Base-by-base conservation (phyloP, 805 yeast genomes). In the Ascoidea rubescens region DNA sequence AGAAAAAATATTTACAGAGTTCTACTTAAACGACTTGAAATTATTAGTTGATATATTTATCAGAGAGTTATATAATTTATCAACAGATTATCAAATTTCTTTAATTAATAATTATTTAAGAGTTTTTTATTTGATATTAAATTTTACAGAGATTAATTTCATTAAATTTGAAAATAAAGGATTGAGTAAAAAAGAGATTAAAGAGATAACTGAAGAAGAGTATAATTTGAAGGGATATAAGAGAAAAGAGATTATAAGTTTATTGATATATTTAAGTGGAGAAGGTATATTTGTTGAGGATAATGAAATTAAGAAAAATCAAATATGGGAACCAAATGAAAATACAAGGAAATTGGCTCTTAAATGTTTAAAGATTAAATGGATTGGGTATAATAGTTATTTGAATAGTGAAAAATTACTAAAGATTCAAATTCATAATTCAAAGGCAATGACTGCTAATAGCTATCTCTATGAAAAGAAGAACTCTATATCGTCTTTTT, bases 1-100 rank as follows among this genome's bases (percentile, higher is more conserved):
- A 5, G 48, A 46, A 46, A 45, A 49, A 37, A 17, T 12, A 12
- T n/a, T n/a, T 28, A 28, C 16, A 5, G 33, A 8, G 5, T 69
- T 76, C 16, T 79, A 79, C 58, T 60, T 77, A 54, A 79, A 79
- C 54, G 84, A 79, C 59, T 60, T 79, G 51, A 77, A 77, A 60
- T 76, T 79, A 12, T 67, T 79, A 53, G 71, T 77, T 43, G 84
- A 79, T 56, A 77, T 79, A n/a, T 71, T 79, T 52, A 70, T 79
- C 5, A 58, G 84, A 45, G 83, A 79, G 57, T 61, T 79, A 57
- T 73, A 71, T 57, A 71, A 78, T 56, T 58, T 77, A 48, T 75
- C 78, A 31, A 66, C 65, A 50, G 60, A 62, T 3, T 65, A 65
- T 6, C 67, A 69, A 42, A 67, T 60, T 31, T 59, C 68, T 4